Evolutionary conservation across 139 green algal genomes (phyloP), one percentile per base, ranked within the genome.

Genomic region (Chlorella sp.): DNA sequence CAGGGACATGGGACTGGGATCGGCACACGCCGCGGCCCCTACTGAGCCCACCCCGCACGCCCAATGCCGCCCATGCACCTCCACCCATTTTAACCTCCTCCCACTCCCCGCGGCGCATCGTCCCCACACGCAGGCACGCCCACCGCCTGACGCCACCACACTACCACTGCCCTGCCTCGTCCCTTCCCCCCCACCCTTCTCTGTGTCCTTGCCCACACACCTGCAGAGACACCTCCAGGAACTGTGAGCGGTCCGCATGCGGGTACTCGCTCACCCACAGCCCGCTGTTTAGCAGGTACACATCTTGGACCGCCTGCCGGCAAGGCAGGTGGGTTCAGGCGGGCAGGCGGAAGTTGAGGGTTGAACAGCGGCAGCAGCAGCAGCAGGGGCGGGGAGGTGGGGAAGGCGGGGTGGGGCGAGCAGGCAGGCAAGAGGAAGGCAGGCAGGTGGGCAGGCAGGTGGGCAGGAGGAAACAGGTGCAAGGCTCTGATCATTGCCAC

Each of bases 251-350:
- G 71, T 97, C 94, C 1, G 96, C 64, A 87, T 96, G 97, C 0
- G 96, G 96, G 88, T 98, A 98, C 81, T 97, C 95, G 9, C 93
- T 91, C 53, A 98, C 90, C 96, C 96, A 98, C 61, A 98, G 83
- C 36, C 95, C 94, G 32, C 92, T 90, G 83, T 94, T 91, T 3
- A 96, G 96, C n/a, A 97, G 82, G 85, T 98, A 98, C 30, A 96
- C 92, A 89, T 98, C 96, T 57, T 96, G 96, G 40, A 98, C 92
- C 9, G 96, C 96, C 95, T 97, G 91, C 75, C 39, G 28, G 5
- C 11, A n/a, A 15, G 53, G 18, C 40, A 57, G 37, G 76, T 15
- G 76, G 36, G 0, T n/a, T n/a, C n/a, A 9, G 48, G 48, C 48
- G 32, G 37, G 39, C 24, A 83, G 26, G 36, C 3, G 22, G 64